Evolutionary conservation across 2,329 filamentous ascomycete species (phyloP), one percentile per base, ranked within the genome.

Genomic region (Fusarium lateritium): DNA sequence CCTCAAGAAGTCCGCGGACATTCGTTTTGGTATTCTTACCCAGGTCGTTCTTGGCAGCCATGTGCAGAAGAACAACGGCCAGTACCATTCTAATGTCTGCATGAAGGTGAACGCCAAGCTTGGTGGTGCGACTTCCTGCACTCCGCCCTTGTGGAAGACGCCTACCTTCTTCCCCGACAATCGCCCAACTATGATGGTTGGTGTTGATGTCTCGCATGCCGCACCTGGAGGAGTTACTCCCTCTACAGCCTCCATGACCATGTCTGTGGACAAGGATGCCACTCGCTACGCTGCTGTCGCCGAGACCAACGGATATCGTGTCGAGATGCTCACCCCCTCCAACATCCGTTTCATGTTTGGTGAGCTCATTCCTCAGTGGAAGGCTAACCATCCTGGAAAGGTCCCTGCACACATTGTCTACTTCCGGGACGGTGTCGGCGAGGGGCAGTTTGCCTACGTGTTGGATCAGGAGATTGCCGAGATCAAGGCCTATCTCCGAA

Each of bases 81-180:
- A 99, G 74, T 98, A 98, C 79, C 91, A 93, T 74, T 96, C 93
- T 2, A 99, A 99, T 66, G 94, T 99, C 0, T 88, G 90, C 68
- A 96, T 99, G 93, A 99, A 99, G 83, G 89, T 99, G 70, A 98
- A 99, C 73, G 92, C 93, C 5, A 99, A 99, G 83, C 86, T 99
- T 4, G 96, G 96, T 15, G 96, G 96, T 7, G 86, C 88, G 0
- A 98, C 94, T 2, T 90, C 82, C 53, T 83, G 78, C 44, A 80
- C 79, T 2, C 66, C 69, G 14, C 73, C 78, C 7, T 76, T 79
- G 1, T 81, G 79, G 78, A 78, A 75, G 47, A 64, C 72, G 1
- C 49, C 65, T 0, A 79, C 75, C 0, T 81, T 79, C 62, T 81
- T 81, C 51, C 79, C 80, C 1, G 75, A 76, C 2, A 76, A 75